Evolutionary conservation across 768 basidiomycete species (phyloP).

Genomic region (Boletellus ananiceps): DNA sequence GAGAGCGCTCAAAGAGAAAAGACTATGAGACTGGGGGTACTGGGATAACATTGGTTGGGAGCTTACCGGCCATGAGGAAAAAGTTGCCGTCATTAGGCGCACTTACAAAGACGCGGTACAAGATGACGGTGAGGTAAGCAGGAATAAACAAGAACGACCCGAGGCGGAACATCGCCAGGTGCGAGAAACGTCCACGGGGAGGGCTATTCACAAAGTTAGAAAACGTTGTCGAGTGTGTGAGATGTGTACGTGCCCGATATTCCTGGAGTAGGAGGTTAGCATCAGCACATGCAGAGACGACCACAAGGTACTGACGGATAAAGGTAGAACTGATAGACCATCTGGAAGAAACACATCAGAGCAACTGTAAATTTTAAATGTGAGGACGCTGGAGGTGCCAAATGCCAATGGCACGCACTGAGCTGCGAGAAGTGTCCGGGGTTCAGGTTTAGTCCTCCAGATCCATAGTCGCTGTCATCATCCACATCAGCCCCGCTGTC

Average conservation of each 20-base stretch:
- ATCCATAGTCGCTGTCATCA: slow-evolving; percentile 59
- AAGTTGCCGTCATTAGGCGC: slow-evolving; percentile 64
- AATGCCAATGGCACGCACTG: slow-evolving; percentile 43
- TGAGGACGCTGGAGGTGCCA: slow-evolving; percentile 3
- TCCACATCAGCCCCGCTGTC: not conserved
- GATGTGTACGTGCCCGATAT: slow-evolving; percentile 50
- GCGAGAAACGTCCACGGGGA: slow-evolving; percentile 77
- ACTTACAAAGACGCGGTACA: slow-evolving; percentile 72
- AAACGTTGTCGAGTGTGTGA: not conserved
- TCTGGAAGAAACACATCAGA: slow-evolving; percentile 91
- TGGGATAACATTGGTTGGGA: not conserved
- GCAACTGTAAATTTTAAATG: slow-evolving; percentile 52
- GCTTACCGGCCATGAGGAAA: slow-evolving; percentile 75
- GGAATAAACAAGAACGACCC: slow-evolving; percentile 86
- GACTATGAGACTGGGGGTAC: slow-evolving; percentile 1
- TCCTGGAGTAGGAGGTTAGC: slow-evolving; percentile 34
- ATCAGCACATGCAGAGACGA: not conserved
- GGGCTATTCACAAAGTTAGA: slow-evolving; percentile 43
- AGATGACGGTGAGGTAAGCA: slow-evolving; percentile 75
- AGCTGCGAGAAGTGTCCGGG: slow-evolving; percentile 91
- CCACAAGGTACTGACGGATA: slow-evolving; percentile 62
- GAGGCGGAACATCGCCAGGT: slow-evolving; percentile 85
- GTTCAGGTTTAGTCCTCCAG: slow-evolving; percentile 88
- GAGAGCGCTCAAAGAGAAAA: slow-evolving; percentile 49
- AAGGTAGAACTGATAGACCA: slow-evolving; percentile 86